Evolutionary conservation across 2,329 filamentous ascomycete species (phyloP).

Genomic region (Seiridium unicorne): DNA sequence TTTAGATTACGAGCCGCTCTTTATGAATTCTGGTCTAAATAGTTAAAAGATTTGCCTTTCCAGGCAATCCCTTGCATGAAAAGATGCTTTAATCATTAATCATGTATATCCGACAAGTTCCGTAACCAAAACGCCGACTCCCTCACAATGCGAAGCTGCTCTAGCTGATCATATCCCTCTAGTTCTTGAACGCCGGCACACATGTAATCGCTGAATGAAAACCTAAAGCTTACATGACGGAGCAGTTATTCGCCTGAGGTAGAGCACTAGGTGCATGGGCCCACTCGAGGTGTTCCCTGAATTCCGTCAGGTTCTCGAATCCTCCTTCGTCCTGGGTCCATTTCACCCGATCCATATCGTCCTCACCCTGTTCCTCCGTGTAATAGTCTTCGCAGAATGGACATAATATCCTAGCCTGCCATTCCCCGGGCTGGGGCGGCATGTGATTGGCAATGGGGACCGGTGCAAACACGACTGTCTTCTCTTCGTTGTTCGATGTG

Average conservation of each 20-base stretch:
- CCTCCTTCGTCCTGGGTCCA: slow-evolving; percentile 46
- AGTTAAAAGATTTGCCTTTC: too few species aligned
- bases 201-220: neutral
- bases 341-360: slow-evolving; percentile 48
- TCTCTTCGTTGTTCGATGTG: slow-evolving; percentile 39
- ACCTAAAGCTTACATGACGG: slow-evolving; percentile 39
- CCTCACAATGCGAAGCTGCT: neutral
- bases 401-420: slow-evolving; percentile 50
- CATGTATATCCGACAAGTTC: neutral
- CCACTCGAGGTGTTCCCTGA: slow-evolving; percentile 58
- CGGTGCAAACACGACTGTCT: slow-evolving; percentile 54
- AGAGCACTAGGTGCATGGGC: slow-evolving; percentile 41
- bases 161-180: neutral
- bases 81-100: neutral
- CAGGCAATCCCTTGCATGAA: too few species aligned
- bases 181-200: neutral
- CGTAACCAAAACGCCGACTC: neutral
- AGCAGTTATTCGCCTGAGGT: slow-evolving; percentile 39
- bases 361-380: slow-evolving; percentile 46
- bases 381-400: slow-evolving; percentile 56
- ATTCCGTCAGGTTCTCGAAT: slow-evolving; percentile 46
- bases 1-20: too few species aligned
- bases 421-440: slow-evolving; percentile 47
- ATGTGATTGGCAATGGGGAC: slow-evolving; percentile 58
- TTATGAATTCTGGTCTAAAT: too few species aligned